Base-by-base conservation (phyloP, 805 yeast genomes). In the Pachysolen tannophilus region DNA sequence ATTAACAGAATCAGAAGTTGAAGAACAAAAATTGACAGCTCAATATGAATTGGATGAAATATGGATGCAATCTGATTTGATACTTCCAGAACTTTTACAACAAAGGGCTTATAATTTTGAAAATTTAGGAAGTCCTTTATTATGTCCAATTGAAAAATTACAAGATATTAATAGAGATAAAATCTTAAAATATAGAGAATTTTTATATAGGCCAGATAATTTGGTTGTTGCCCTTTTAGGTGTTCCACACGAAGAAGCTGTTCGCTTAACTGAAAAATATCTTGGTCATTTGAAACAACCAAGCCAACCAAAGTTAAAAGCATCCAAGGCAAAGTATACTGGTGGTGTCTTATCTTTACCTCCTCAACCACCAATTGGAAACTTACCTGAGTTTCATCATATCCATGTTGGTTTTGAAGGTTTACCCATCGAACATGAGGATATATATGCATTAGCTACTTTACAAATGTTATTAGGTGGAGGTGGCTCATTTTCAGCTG, bases 401-500 rank as follows among this genome's bases (percentile, higher is more conserved):
- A 69, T 90, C 49, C 85, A 85, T 54, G 69, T 92, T 25, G 95
- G 82, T 1, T 92, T 83, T 53, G 90, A 92, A 55, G 94, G 97
- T 17, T 65, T 82, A 3, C 81, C 95, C 1, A 79, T 87, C 21
- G 72, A 75, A 34, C 79, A 82, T 52, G 85, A 84, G 14, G 97
- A 92, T 48, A 76, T 88, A 29, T 92, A 92, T 50, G 94, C 95
- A 2, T 63, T 87, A 26, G 96, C 97, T 2, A 78, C 87, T 1
- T 65, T 92, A 39, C 97, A 92, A 55, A 85, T 88, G 40, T 65
- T 90, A 16, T 63, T 92, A 10, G 98, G 98, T 28, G 97, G 97
- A 25, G 98, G 97, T 38, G 94, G 96, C 5, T 87, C 97, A 2
- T 92, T 92, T 53, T 80, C 94, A 14, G 97, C 98, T 8, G 98